Percentiles rank a stretch among this genome's conserved stretches.
Conservation (phyloP, 2,329 filamentous ascomycete species). For the Plenodomus biglobosus region DNA sequence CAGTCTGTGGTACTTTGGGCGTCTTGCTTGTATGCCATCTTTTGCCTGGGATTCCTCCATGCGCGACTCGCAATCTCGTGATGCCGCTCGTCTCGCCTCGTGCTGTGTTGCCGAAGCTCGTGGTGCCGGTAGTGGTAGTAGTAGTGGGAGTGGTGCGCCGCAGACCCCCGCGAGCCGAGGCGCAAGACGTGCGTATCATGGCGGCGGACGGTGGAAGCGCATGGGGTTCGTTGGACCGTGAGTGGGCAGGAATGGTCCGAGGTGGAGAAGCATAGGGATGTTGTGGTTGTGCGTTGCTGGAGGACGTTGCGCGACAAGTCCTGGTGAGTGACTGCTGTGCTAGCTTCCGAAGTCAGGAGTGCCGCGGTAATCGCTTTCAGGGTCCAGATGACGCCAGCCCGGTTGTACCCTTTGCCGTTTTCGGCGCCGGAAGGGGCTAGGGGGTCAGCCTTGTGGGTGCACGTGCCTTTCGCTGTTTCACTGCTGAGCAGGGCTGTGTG, state of each 20-base stretch:
- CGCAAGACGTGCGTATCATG: slow-evolving; percentile 37
- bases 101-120: slow-evolving; percentile 10
- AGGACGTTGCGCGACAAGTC: slow-evolving; percentile 2
- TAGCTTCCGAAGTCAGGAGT: slow-evolving; percentile 11
- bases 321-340: no score
- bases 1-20: slow-evolving; percentile 15
- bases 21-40: slow-evolving; percentile 22
- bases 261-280: background rate
- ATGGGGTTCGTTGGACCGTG: slow-evolving; percentile 8
- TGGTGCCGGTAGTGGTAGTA: no score
- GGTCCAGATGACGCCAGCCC: background rate
- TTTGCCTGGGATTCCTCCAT: slow-evolving; percentile 12
- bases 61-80: slow-evolving; percentile 6
- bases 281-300: no score
- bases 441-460: background rate
- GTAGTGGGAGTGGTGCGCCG: slow-evolving; percentile 24
- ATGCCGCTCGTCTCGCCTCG: slow-evolving; percentile 4
- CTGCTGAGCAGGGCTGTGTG: no score
- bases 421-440: background rate
- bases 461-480: background rate
- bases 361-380: background rate
- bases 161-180: slow-evolving; percentile 27
- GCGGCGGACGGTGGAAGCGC: slow-evolving; percentile 14
- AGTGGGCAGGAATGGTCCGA: slow-evolving; percentile 2
- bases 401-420: background rate